Base-by-base conservation (phyloP, 2,329 filamentous ascomycete genomes). In the Cryphonectria nitschkei region DNA sequence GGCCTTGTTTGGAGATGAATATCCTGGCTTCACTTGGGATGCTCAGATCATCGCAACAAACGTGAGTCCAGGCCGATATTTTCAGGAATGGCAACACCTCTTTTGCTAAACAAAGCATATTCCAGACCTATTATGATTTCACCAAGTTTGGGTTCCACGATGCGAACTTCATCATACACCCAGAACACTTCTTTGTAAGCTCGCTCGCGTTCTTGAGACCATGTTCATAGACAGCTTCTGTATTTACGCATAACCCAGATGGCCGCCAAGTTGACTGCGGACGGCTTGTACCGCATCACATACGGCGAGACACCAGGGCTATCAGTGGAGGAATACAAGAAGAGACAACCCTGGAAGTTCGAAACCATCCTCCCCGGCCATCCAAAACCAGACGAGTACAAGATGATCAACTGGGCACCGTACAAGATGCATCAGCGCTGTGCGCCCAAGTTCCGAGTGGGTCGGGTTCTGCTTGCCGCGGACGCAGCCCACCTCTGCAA, bases 341-440 rank as follows among this genome's bases (percentile, higher is more conserved):
- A 81, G 37, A 83, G 88, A 7, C 87, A 88, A 73, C 83, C 86
- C 1, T 78, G 78, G 72, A 89, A 88, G 71, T 91, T 86, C 75
- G 82, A 86, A 72, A 77, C 82, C 39, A 88, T 91, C 73, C 81
- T 91, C 0, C 88, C 88, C 0, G 88, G 88, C 0, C 81, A 88
- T 69, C 89, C 88, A 0, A 86, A 87, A 72, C 87, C 88, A 0
- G 80, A 78, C 41, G 82, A 89, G 60, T 91, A 91, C 79, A 83
- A 84, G 16, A 77, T 90, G 32, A 78, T 86, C 66, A 88, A 84
- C 77, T 84, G 89, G 75, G 87, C 84, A 54, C 88, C 88, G 0
- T 90, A 90, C 78, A 85, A 83, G 72, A 84, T 90, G 77, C 88
- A 91, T 74, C 88, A 90, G 76, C 83, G 88, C 8, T 88, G 88